Percentiles rank a stretch among this genome's conserved stretches.
These are phyloP conservation scores for Neonothopanus nambi DNA, from an alignment of 1,284 basidiomycete genomes.

Conservation along the genomic window DNA sequence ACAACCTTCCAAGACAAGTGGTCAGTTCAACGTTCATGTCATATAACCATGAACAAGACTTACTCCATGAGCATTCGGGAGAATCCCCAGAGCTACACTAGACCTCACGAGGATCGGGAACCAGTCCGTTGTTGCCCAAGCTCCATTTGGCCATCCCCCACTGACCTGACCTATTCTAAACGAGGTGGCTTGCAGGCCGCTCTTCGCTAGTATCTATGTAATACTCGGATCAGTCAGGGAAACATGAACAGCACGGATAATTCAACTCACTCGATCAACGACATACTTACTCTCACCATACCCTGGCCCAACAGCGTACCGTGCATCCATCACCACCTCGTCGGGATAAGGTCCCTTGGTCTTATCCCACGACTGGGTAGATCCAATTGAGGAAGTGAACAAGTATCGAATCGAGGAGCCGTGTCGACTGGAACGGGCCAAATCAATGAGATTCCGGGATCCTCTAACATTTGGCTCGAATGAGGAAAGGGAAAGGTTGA, in stretches of 20 bases:
- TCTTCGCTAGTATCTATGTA: constrained; percentile 15
- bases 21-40: not conserved
- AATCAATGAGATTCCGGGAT: constrained; percentile 23
- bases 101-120: constrained; percentile 23
- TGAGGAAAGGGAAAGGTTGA: constrained; percentile 26
- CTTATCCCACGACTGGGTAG: constrained; percentile 13
- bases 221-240: not conserved
- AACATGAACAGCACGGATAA: not conserved
- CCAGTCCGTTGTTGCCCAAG: no score
- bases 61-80: constrained; percentile 18
- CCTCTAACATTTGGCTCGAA: constrained; percentile 27
- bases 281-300: constrained; percentile 27
- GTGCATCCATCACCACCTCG: constrained; percentile 7
- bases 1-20: constrained; percentile 17
- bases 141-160: constrained; percentile 23
- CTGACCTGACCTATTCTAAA: constrained; percentile 24
- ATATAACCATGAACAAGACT: not conserved
- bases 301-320: constrained; percentile 17
- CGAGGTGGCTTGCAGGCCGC: constrained; percentile 17
- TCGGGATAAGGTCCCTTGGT: constrained; percentile 15
- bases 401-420: constrained; percentile 3
- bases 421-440: constrained; percentile 16
- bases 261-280: constrained; percentile 19
- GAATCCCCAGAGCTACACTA: constrained; percentile 19
- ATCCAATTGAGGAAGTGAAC: constrained; percentile 16